Conservation (phyloP, 169 alveolate species). For the Cryptosporidium meleagridis region DNA sequence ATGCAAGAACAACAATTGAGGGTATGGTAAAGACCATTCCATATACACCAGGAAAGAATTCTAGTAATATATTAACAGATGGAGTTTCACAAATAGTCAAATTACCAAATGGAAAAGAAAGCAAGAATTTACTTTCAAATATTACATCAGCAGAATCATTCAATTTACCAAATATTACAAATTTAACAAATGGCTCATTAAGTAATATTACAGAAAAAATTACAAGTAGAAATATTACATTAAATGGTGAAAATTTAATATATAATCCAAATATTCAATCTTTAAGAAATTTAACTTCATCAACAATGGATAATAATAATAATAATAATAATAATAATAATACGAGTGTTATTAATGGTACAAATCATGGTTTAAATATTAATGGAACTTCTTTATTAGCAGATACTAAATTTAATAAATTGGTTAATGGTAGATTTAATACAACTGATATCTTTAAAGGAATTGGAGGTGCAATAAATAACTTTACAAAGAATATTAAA, state of each 20-base stretch:
- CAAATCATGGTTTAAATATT: background rate
- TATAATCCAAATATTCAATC: background rate
- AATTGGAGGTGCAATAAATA: constrained; percentile 14
- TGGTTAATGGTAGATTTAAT: constrained; percentile 23
- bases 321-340: no score
- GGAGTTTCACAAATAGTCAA: constrained; percentile 35
- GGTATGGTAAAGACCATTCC: constrained; percentile 70
- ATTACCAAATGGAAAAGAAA: constrained; percentile 16
- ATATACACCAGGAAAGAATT: constrained; percentile 40
- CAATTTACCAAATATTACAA: constrained; percentile 8
- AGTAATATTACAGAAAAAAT: constrained; percentile 35
- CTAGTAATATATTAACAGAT: background rate
- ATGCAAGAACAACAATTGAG: constrained; percentile 62
- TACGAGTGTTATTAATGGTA: no score
- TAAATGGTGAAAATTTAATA: background rate
- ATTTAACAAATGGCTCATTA: constrained; percentile 1
- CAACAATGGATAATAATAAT: background rate
- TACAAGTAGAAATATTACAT: constrained; percentile 21
- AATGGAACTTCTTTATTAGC: constrained; percentile 3
- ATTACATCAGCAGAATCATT: background rate
- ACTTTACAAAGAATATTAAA: constrained; percentile 7
- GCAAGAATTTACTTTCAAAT: constrained; percentile 21
- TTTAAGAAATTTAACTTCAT: constrained; percentile 24
- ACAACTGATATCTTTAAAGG: constrained; percentile 47
- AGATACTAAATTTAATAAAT: background rate